Base-by-base conservation (phyloP, 495 filamentous ascomycete species). In the Oidiodendron maius region DNA sequence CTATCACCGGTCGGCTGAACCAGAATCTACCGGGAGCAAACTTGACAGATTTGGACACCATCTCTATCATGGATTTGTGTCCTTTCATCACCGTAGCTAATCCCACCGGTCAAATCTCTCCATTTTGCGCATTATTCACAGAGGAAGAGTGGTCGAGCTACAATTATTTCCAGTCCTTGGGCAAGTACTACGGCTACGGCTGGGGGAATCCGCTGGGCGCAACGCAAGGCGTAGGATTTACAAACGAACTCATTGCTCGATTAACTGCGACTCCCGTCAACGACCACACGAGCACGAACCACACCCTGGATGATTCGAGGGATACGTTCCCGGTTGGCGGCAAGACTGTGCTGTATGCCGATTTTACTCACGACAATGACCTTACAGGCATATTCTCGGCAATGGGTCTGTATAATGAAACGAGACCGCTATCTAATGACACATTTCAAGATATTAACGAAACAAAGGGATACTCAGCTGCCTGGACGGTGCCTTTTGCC, bases 321-420 rank as follows among this genome's bases (percentile, higher is more conserved):
- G 51, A 49, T 10, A 87, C 83, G 0, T 95, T 94, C 57, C 87
- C 89, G 0, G 60, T 93, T 8, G 71, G 78, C 35, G 63, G 67
- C 15, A 65, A 44, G 20, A 52, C 44, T 4, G n/a, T 50, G 4
- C 62, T 93, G 3, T 95, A 89, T 51, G 88, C 86, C 0, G 89
- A 95, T 64, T 94, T 95, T 60, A 83, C 81, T 17, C 89, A 95
- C 58, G 89, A 95, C 64, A 94, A 93, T 60, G 80, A 84, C 50
- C 84, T 94, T 78, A 78, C 79, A 12, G 70, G 71, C 15, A 78
- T 89, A 24, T 82, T 86, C 63, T 76, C 75, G 15, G 86, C 88
- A 1, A 57, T 95, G 49, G 84, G 87, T 0, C 53, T 94, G 44
- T 93, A 86, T 60, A 83, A 87, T 26, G 61, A 56, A 18, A 84